phyloP scores from a whole-genome alignment of 352 stramenopile species.

The Phytophthora agathidicida region DNA sequence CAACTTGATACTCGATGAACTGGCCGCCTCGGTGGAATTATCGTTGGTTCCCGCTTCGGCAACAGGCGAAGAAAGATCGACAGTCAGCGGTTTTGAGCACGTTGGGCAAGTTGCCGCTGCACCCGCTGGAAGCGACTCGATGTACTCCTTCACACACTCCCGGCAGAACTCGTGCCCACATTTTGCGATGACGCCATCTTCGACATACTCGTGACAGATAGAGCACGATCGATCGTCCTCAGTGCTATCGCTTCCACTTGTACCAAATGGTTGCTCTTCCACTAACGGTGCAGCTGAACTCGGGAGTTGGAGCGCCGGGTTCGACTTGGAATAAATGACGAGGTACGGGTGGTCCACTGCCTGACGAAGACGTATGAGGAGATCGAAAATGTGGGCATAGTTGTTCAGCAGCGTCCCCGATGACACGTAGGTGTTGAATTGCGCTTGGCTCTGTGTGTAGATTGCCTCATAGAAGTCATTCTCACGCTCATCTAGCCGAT shows the following conservation, averaged over 20 bases:
- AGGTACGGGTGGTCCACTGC: slow-evolving; percentile 99
- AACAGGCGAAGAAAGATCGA: slow-evolving; percentile 67
- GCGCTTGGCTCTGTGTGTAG: slow-evolving; percentile 97
- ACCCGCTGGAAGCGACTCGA: slow-evolving; percentile 71
- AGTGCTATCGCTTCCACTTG: slow-evolving; percentile 22
- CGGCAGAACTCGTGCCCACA: slow-evolving; percentile 94
- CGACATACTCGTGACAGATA: slow-evolving; percentile 94
- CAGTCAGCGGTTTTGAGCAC: slow-evolving; percentile 86
- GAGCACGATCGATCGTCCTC: slow-evolving; percentile 66
- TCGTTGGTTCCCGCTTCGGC: slow-evolving; percentile 21
- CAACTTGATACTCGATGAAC: slow-evolving; percentile 9
- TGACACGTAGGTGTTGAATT: slow-evolving; percentile 99
- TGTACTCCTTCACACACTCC: slow-evolving; percentile 82
- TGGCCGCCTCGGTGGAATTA: slow-evolving; percentile 8
- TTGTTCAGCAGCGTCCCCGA: slow-evolving; percentile 99
- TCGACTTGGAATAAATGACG: slow-evolving; percentile 91
- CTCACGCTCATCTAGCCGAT: slow-evolving; percentile 89
- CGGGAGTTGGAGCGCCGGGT: slow-evolving; percentile 76
- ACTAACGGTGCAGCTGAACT: slow-evolving; percentile 48
- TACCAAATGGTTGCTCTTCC: slow-evolving; percentile 68
- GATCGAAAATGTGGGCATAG: slow-evolving; percentile 99
- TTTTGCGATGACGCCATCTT: slow-evolving; percentile 89
- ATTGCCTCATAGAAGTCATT: slow-evolving; percentile 99
- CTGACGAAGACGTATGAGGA: slow-evolving; percentile 98
- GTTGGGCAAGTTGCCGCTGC: slow-evolving; percentile 70